Evolutionary conservation across 2,329 filamentous ascomycete species (phyloP), one percentile per base, ranked within the genome.

Genomic region (Gliomastix tumulicola): DNA sequence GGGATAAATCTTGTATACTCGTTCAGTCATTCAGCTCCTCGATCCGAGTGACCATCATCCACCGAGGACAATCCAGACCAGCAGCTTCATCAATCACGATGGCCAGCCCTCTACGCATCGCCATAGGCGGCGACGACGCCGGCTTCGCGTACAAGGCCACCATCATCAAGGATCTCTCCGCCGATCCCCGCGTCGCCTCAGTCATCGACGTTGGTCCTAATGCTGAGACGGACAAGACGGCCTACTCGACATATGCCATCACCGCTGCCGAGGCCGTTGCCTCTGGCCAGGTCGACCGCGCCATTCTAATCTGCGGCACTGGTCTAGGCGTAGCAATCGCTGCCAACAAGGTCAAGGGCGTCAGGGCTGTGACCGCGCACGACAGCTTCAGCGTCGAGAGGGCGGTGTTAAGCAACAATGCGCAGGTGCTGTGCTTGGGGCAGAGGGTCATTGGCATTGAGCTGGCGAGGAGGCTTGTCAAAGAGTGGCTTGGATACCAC

Each of bases 331-430:
- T 94, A 7, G 87, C 87, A 48, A 94, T 94, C 54, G 67, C 76
- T 13, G 87, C 87, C 46, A 94, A 94, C 71, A 94, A 94, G 60
- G 79, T 94, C 44, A 81, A 79, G 38, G 87, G 87, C 7, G 78
- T 94, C 41, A 70, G 87, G 18, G 87, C 87, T 16, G 87, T 94
- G n/a, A 94, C 87, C 5, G 87, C 87, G 2, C 87, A 94, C 57
- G 87, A 94, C 55, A 82, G 80, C 46, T 94, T 89, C 67, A 82
- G 74, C 37, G 85, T 94, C 6, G 87, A 94, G 69, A 67, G 86
- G 34, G 79, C 83, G n/a, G 74, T 94, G 8, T 62, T 90, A 50
- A 88, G 82, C 64, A 94, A 92, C 58, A 82, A 94, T 56, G 85
- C 86, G 4, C 87, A 94, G 62, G 85, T 94, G 19, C 63, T 94